Conservation (phyloP, 768 basidiomycete genomes). For the Lactarius sp. region DNA sequence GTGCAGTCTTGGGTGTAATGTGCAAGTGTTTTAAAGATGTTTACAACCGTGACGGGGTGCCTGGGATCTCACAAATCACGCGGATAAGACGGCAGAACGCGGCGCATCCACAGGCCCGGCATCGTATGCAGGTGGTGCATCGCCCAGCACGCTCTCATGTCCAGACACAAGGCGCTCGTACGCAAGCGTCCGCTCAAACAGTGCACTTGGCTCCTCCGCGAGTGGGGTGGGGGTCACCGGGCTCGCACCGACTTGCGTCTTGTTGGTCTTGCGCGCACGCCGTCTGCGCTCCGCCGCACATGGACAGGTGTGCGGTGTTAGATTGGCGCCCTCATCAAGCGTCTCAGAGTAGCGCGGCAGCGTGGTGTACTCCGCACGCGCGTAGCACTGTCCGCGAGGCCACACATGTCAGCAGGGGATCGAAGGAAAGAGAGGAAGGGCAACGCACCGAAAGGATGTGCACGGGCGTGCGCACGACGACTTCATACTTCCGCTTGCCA, state of each 20-base stretch:
- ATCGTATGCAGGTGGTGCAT: conserved; percentile 78
- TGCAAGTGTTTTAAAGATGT: background rate
- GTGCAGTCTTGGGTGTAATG: background rate
- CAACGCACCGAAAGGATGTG: conserved; percentile 78
- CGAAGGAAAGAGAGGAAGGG: background rate
- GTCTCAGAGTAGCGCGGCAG: conserved; percentile 20
- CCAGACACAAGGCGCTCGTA: conserved; percentile 83
- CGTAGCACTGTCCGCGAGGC: conserved; percentile 9
- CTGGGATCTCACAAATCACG: background rate
- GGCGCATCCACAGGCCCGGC: conserved; percentile 10
- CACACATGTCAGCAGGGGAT: background rate
- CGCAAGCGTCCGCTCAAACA: conserved; percentile 37
- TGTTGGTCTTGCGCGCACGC: conserved; percentile 1
- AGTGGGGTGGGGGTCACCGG: background rate
- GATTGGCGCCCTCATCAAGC: conserved; percentile 1
- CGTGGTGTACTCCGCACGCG: conserved; percentile 11
- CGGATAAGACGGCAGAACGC: background rate
- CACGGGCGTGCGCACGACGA: conserved; percentile 79
- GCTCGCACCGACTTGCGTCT: background rate
- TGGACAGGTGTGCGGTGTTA: background rate
- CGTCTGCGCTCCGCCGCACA: conserved; percentile 2
- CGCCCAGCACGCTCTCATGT: conserved; percentile 74
- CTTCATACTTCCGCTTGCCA: conserved; percentile 77
- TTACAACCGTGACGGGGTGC: too few relatives aligned
- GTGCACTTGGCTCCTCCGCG: conserved; percentile 33